Evolutionary conservation across 2,329 filamentous ascomycete species (phyloP), one percentile per base, ranked within the genome.

Genomic region (Ilyonectria mors-panacis): DNA sequence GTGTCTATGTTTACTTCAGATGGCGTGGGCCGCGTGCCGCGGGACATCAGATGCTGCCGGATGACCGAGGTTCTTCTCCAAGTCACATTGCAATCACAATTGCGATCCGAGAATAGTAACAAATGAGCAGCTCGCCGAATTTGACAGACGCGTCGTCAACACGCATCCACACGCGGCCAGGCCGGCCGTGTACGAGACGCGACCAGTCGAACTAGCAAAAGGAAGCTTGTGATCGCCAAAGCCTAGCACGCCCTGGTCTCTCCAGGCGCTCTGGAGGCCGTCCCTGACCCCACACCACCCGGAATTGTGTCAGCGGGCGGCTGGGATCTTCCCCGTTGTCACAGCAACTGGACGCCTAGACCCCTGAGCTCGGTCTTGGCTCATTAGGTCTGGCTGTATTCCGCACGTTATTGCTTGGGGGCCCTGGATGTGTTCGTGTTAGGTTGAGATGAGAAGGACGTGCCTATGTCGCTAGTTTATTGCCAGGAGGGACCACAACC

Each of bases 241-340:
- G 51, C 50, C 58, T 53, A 67, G 45, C 50, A 39, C 47, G 57
- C 57, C 56, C 30, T 54, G 37, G 45, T 10, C 23, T 15, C 42
- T 56, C 28, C n/a, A 39, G 55, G 48, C 47, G 51, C 50, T 55
- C 30, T 54, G 65, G 65, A 64, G 42, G 57, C 63, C 59, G 59
- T 56, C 55, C 60, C 58, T 51, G 65, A 58, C 53, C 53, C 70
- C 70, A 69, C 70, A 66, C 72, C 59, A 65, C 65, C 63, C 37
- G 35, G 55, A 67, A 30, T 64, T 62, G 63, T 61, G 56, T 72
- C 63, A 69, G 72, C 66, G 55, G 48, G 39, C 44, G 48, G 54
- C 63, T 57, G 66, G 69, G 70, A 51, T 63, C 28, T 66, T 23
- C 53, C 21, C 7, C 56, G 75, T 78, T 72, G 76, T 71, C 72